These are phyloP conservation scores for Odontarrhena argentea DNA, from an alignment of 345 rosid species.

Conservation along the genomic window DNA sequence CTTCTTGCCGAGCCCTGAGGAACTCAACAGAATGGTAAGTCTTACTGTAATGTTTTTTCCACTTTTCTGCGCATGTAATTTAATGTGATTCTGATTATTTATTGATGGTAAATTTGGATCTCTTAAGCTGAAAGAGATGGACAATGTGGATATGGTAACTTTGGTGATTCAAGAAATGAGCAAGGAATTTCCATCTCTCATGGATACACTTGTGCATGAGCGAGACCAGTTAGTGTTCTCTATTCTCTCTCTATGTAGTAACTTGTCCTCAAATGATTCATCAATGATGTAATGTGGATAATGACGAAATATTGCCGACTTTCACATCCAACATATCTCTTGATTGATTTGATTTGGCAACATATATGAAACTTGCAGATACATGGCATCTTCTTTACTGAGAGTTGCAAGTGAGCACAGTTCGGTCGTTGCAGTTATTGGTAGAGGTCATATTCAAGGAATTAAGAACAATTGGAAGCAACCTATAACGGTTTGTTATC, in stretches of 20 bases:
- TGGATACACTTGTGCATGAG: slow-evolving; percentile 94
- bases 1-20: slow-evolving; percentile 85
- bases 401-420: slow-evolving; percentile 70
- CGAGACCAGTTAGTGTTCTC: slow-evolving; percentile 85
- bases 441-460: slow-evolving; percentile 96
- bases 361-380: slow-evolving; percentile 49
- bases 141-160: slow-evolving; percentile 91
- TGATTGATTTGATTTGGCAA: slow-evolving; percentile 15
- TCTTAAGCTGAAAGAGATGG: slow-evolving; percentile 88
- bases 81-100: slow-evolving; percentile 3
- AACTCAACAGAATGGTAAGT: slow-evolving; percentile 82
- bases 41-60: not conserved
- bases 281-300: not conserved
- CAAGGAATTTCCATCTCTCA: slow-evolving; percentile 89
- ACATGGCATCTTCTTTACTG: slow-evolving; percentile 77
- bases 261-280: not conserved
- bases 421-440: slow-evolving; percentile 92
- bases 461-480: slow-evolving; percentile 89
- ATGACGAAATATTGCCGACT: no score
- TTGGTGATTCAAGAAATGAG: slow-evolving; percentile 98
- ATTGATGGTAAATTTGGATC: slow-evolving; percentile 9
- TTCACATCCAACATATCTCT: slow-evolving; percentile 1
- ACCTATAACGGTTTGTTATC: slow-evolving; percentile 59
- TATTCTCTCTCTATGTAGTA: slow-evolving; percentile 22
- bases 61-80: slow-evolving; percentile 1